Conservation (phyloP, 768 basidiomycete genomes). For the Rhodotorula sphaerocarpa region DNA sequence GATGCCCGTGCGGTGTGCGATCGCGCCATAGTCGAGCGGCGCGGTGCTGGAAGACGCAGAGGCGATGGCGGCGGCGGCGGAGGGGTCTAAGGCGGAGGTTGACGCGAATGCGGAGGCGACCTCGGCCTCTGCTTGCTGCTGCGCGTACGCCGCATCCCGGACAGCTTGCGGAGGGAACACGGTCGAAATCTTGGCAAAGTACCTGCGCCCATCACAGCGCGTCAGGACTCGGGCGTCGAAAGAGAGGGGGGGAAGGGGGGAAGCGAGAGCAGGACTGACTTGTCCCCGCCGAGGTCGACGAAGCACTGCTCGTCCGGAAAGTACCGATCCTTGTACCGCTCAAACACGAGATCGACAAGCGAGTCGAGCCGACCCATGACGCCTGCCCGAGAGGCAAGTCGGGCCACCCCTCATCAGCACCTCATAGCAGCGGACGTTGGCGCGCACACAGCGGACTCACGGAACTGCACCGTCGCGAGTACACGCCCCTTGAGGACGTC, state of each 20-base stretch:
- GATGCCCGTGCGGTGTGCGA: slow-evolving; percentile 54
- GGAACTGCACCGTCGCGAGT: slow-evolving; percentile 90
- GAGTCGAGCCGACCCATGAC: slow-evolving; percentile 93
- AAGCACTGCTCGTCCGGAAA: slow-evolving; percentile 83
- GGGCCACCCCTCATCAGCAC: too few species aligned
- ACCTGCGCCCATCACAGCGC: slow-evolving; percentile 49
- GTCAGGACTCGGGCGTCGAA: background rate
- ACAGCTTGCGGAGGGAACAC: slow-evolving; percentile 52
- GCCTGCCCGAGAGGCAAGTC: slow-evolving; percentile 59
- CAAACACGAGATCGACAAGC: slow-evolving; percentile 86
- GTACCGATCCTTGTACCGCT: slow-evolving; percentile 93
- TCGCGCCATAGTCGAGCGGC: slow-evolving; percentile 45
- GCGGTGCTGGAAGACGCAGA: background rate
- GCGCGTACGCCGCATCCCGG: slow-evolving; percentile 47
- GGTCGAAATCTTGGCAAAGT: slow-evolving; percentile 69
- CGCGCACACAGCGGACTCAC: slow-evolving; percentile 52
- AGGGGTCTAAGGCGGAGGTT: too few species aligned
- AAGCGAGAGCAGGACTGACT: slow-evolving; percentile 49
- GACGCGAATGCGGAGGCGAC: too few species aligned
- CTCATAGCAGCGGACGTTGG: too few species aligned
- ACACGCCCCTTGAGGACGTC: slow-evolving; percentile 85
- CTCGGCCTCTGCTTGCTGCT: too few species aligned
- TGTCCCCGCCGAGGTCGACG: slow-evolving; percentile 77
- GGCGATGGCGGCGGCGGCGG: background rate
- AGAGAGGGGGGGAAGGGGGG: background rate